Conservation (phyloP, 371 early-diverging fungal genomes). For the Syncephalastrum racemosum region DNA sequence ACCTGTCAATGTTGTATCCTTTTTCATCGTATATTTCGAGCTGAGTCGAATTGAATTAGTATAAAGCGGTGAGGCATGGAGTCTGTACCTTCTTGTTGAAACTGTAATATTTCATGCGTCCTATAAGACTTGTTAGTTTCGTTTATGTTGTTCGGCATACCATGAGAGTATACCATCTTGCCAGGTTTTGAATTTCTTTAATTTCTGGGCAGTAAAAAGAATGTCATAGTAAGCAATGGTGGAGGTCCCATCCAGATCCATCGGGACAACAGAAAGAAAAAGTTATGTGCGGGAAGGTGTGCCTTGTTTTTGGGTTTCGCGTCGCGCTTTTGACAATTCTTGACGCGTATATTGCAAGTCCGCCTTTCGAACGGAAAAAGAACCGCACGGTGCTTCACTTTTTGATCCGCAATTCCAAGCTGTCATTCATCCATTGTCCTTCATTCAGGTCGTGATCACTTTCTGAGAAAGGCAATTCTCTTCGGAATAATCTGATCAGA, state of each 20-base stretch:
- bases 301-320: too few species aligned
- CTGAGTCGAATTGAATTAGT: slow-evolving; percentile 16
- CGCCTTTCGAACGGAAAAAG: too few species aligned
- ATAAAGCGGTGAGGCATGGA: too few species aligned
- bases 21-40: slow-evolving; percentile 47
- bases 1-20: slow-evolving; percentile 49
- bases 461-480: too few species aligned
- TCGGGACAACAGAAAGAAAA: not conserved
- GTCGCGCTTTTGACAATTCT: too few species aligned
- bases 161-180: slow-evolving; percentile 49
- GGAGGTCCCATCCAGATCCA: slow-evolving; percentile 22
- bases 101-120: slow-evolving; percentile 43
- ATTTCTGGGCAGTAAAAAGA: slow-evolving; percentile 60
- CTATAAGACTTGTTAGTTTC: slow-evolving; percentile 10
- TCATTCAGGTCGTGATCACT: too few species aligned
- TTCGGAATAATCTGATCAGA: too few species aligned
- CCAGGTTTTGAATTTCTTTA: slow-evolving; percentile 64
- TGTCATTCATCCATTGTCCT: too few species aligned
- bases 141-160: not conserved
- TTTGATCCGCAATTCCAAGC: too few species aligned
- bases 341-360: too few species aligned
- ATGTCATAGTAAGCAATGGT: slow-evolving; percentile 26
- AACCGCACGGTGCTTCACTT: too few species aligned
- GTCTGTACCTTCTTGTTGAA: slow-evolving; percentile 41
- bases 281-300: too few species aligned